Evolutionary conservation across 371 early-diverging fungal species (phyloP).

Genomic region (Syncephalastrum sp.): DNA sequence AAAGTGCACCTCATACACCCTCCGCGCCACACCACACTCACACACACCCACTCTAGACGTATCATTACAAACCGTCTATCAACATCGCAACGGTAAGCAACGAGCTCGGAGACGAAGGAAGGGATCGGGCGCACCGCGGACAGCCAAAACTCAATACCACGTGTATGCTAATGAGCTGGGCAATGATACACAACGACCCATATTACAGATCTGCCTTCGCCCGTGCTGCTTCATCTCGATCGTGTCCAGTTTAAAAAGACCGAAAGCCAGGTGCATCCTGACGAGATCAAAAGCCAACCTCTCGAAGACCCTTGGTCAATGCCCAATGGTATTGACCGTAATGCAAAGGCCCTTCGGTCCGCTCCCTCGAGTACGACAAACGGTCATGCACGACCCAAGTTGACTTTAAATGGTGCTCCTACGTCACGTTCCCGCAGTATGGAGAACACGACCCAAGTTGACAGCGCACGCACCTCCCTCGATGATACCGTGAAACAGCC

Average conservation of each 20-base stretch:
- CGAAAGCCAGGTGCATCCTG: background rate
- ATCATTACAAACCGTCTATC: constrained; percentile 32
- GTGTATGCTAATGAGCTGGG: constrained; percentile 1
- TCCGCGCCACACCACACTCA: background rate
- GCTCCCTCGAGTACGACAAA: constrained; percentile 1
- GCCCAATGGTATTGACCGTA: background rate
- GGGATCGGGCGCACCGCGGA: background rate
- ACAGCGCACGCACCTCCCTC: background rate
- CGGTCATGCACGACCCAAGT: background rate
- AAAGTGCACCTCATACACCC: constrained; percentile 6
- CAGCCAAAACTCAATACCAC: background rate
- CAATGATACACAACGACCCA: background rate
- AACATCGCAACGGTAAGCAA: constrained; percentile 33
- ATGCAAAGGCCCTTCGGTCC: constrained; percentile 1
- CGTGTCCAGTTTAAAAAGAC: constrained; percentile 12
- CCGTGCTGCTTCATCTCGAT: constrained; percentile 23
- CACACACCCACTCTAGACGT: constrained; percentile 22
- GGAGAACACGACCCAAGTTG: constrained; percentile 1
- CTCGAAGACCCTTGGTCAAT: constrained; percentile 18
- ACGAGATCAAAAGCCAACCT: constrained; percentile 20
- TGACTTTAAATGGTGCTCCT: constrained; percentile 1
- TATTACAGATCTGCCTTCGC: constrained; percentile 33
- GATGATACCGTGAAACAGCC: background rate
- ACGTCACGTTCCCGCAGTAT: constrained; percentile 5
- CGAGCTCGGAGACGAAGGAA: constrained; percentile 8